A percentile compares a stretch with the other conserved stretches of the same genome.
phyloP scores from a whole-genome alignment of 306 rosid species.

The Vigna angularis region DNA sequence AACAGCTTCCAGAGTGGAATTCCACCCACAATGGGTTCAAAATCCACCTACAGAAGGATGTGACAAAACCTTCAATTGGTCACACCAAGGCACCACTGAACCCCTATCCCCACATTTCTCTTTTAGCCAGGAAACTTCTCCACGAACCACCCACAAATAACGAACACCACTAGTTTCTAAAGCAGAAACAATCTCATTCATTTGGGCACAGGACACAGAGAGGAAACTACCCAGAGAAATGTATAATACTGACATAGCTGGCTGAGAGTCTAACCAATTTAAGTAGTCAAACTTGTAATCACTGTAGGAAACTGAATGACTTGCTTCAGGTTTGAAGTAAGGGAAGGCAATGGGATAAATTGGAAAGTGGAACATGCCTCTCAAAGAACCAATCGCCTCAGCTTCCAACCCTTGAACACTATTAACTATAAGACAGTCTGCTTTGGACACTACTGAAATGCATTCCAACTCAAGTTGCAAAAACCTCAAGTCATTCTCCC shows the following conservation, averaged over 20 bases:
- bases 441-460: constrained; percentile 12
- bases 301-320: neutral
- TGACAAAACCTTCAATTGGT: constrained; percentile 29
- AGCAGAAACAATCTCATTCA: constrained; percentile 10
- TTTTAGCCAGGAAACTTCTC: constrained; percentile 16
- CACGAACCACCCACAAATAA: constrained; percentile 25
- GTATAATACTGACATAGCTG: neutral
- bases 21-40: constrained; percentile 35
- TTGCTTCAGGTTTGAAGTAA: constrained; percentile 2
- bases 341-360: constrained; percentile 30
- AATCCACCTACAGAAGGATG: constrained; percentile 20
- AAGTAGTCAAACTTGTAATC: neutral
- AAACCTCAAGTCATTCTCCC: constrained; percentile 21
- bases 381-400: constrained; percentile 8
- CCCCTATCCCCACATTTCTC: constrained; percentile 21
- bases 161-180: constrained; percentile 11
- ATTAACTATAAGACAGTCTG: constrained; percentile 30
- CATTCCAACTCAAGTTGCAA: constrained; percentile 23
- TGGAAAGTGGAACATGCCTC: neutral
- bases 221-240: constrained; percentile 30
- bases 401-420: constrained; percentile 28
- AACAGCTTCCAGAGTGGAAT: constrained; percentile 15
- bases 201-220: constrained; percentile 14
- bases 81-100: constrained; percentile 17
- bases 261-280: constrained; percentile 12